These are phyloP conservation scores for Phialocephala sp. DNA, from an alignment of 2,329 filamentous ascomycete species.

Conservation along the genomic window DNA sequence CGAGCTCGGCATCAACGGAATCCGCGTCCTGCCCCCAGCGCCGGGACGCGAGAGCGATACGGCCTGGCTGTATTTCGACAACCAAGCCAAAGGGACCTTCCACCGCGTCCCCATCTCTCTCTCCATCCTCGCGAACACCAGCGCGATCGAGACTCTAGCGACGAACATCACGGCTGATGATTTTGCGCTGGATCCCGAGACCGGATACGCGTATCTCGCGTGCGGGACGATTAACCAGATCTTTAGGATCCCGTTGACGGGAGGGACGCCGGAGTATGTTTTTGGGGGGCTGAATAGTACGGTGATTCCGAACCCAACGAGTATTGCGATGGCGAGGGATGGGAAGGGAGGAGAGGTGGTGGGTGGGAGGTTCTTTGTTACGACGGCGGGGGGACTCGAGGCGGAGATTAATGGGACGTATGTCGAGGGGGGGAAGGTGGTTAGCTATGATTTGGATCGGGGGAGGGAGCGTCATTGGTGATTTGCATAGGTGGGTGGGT, in stretches of 20 bases:
- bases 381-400: constrained; percentile 19
- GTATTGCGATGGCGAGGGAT: constrained; percentile 23
- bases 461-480: too few species aligned
- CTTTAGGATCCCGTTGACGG: constrained; percentile 17
- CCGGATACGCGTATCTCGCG: constrained; percentile 24
- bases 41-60: constrained; percentile 1
- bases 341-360: neutral
- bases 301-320: constrained; percentile 23
- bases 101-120: constrained; percentile 31
- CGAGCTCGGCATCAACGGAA: constrained; percentile 26
- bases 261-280: constrained; percentile 7
- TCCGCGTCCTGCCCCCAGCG: constrained; percentile 21
- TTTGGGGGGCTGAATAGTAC: constrained; percentile 19
- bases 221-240: constrained; percentile 17
- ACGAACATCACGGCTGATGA: constrained; percentile 25
- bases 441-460: neutral
- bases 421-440: constrained; percentile 6
- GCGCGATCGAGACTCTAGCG: constrained; percentile 23
- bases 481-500: neutral
- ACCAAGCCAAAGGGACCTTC: constrained; percentile 14
- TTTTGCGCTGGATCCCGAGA: constrained; percentile 24
- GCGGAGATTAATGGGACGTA: neutral
- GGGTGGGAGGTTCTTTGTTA: constrained; percentile 18
- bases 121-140: constrained; percentile 16
- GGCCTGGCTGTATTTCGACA: constrained; percentile 29